Percentiles rank a stretch among this genome's conserved stretches.
Conservation (phyloP, 106 monocot species). For the Chionographis japonica region DNA sequence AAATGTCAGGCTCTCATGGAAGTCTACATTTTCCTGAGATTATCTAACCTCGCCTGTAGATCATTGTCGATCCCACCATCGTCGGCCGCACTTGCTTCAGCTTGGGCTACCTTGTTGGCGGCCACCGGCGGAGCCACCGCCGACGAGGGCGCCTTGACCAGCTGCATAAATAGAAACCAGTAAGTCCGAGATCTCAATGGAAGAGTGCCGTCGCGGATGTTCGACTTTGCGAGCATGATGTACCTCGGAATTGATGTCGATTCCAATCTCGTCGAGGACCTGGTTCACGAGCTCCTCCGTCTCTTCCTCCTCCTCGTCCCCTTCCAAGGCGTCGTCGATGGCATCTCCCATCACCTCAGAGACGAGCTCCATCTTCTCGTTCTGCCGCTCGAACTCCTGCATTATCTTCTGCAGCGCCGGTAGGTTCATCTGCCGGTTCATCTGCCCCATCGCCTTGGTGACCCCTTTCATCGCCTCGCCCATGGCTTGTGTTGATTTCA, state of each 20-base stretch:
- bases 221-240: neutral
- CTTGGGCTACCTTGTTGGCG: conserved; percentile 55
- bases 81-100: conserved; percentile 37
- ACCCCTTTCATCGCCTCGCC: conserved; percentile 98
- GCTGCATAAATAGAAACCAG: conserved; percentile 27
- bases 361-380: conserved; percentile 95
- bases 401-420: conserved; percentile 94
- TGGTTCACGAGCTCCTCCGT: conserved; percentile 93
- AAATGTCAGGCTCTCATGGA: neutral
- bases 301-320: conserved; percentile 93
- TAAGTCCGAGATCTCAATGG: neutral
- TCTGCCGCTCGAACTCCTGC: conserved; percentile 91
- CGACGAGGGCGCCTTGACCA: conserved; percentile 69
- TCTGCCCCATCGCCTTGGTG: conserved; percentile 97
- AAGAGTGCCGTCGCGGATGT: neutral
- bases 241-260: conserved; percentile 81
- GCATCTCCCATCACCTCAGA: conserved; percentile 86
- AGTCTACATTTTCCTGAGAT: conserved; percentile 79
- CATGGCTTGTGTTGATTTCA: conserved; percentile 96
- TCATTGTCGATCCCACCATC: conserved; percentile 74
- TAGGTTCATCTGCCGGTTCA: conserved; percentile 94
- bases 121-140: conserved; percentile 46
- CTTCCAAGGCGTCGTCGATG: conserved; percentile 96
- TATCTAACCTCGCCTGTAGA: conserved; percentile 81
- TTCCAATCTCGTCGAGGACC: conserved; percentile 94